These are phyloP conservation scores for Austroboletus novae-zelandiae DNA, from an alignment of 1,284 basidiomycete genomes.

Conservation along the genomic window DNA sequence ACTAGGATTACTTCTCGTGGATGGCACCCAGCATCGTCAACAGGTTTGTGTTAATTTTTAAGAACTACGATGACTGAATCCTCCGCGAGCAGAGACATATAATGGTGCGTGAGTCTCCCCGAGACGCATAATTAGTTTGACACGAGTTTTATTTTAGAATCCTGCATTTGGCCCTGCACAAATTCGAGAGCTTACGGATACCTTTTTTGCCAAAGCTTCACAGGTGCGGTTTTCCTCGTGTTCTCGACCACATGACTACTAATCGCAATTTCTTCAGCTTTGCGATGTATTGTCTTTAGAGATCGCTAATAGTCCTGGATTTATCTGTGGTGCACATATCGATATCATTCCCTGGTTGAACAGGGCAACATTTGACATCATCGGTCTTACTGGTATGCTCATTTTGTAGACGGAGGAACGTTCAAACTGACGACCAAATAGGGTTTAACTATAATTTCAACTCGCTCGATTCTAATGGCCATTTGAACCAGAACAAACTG, in stretches of 20 bases:
- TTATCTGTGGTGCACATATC: slow-evolving; percentile 20
- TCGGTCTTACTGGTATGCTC: slow-evolving; percentile 57
- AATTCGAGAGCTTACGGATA: slow-evolving; percentile 13
- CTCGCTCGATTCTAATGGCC: neutral
- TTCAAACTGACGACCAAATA: slow-evolving; percentile 18
- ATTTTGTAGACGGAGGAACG: neutral
- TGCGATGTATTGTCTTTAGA: slow-evolving; percentile 44
- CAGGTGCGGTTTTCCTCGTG: slow-evolving; percentile 34
- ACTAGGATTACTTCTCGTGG: slow-evolving; percentile 18
- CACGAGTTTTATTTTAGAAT: neutral
- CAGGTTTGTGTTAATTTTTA: slow-evolving; percentile 15
- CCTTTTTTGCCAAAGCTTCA: slow-evolving; percentile 52
- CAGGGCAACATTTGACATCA: slow-evolving; percentile 63
- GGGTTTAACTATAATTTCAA: slow-evolving; percentile 62
- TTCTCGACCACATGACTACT: neutral
- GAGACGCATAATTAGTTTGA: neutral
- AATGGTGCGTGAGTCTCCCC: slow-evolving; percentile 9
- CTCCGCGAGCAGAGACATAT: slow-evolving; percentile 16
- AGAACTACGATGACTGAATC: neutral
- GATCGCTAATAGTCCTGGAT: slow-evolving; percentile 25
- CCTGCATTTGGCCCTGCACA: neutral
- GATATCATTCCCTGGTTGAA: slow-evolving; percentile 58
- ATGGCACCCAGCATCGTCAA: slow-evolving; percentile 25
- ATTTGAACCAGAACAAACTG: slow-evolving; percentile 38
- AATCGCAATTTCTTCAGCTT: slow-evolving; percentile 33